phyloP scores from a whole-genome alignment of 2,329 filamentous ascomycete species.

The Verticillium klebahnii region DNA sequence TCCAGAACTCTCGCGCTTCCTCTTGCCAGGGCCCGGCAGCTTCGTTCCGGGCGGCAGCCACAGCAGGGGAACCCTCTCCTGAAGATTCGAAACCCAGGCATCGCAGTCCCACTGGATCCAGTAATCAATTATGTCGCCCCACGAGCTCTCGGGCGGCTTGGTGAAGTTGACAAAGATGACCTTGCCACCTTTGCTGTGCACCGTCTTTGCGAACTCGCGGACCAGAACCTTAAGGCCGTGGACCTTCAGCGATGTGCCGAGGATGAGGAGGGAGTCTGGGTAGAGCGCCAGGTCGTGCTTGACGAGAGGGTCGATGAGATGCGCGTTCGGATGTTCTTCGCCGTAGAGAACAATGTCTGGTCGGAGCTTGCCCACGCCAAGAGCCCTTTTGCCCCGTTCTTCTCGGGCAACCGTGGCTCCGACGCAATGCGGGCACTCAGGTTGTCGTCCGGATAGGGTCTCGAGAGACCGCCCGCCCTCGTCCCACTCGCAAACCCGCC shows the following conservation, averaged over 20 bases:
- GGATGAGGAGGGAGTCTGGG: constrained; percentile 64
- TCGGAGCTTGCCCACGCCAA: constrained; percentile 63
- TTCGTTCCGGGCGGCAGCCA: constrained; percentile 48
- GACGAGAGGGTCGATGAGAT: constrained; percentile 63
- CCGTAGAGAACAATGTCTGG: constrained; percentile 73
- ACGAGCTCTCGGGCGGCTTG: constrained; percentile 65
- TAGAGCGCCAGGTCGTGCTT: constrained; percentile 61
- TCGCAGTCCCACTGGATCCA: constrained; percentile 75
- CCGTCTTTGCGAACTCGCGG: constrained; percentile 65
- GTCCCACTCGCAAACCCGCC: constrained; percentile 55
- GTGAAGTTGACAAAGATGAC: constrained; percentile 72
- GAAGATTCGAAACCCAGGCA: constrained; percentile 64
- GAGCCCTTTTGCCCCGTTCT: constrained; percentile 60
- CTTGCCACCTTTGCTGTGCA: constrained; percentile 63
- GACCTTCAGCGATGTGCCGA: constrained; percentile 67
- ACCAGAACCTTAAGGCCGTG: constrained; percentile 69
- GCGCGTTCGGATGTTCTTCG: constrained; percentile 65
- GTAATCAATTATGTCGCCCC: constrained; percentile 69
- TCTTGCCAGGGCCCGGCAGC: constrained; percentile 35
- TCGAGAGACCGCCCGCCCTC: constrained; percentile 48
- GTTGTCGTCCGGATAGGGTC: constrained; percentile 60
- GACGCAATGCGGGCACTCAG: constrained; percentile 62
- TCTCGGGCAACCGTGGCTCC: constrained; percentile 58
- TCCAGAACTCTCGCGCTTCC: constrained; percentile 27
- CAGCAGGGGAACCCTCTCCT: constrained; percentile 51